A percentile compares a stretch with the other conserved stretches of the same genome.
Conservation (phyloP, 257 asterid species). For the Fraxinus americana region DNA sequence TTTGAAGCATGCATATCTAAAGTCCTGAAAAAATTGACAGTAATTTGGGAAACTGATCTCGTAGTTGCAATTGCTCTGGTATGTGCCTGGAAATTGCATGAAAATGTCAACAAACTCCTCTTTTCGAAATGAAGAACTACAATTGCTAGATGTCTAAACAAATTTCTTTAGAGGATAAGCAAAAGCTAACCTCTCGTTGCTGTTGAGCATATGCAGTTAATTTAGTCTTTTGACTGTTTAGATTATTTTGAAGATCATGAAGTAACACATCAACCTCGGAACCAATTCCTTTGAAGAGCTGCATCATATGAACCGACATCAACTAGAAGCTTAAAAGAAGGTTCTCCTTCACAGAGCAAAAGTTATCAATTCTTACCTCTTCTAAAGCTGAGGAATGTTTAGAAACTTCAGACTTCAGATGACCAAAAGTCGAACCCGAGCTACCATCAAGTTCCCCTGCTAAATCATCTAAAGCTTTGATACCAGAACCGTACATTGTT, state of each 20-base stretch:
- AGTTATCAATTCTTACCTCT: constrained; percentile 58
- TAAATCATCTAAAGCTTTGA: constrained; percentile 70
- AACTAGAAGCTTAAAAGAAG: constrained; percentile 26
- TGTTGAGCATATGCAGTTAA: constrained; percentile 69
- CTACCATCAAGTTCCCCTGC: constrained; percentile 83
- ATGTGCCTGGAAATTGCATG: constrained; percentile 66
- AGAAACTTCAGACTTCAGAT: constrained; percentile 76
- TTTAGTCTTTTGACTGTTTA: constrained; percentile 74
- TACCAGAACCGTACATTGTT: constrained; percentile 76
- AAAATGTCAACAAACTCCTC: constrained; percentile 11
- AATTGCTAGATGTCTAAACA: neutral
- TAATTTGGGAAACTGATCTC: constrained; percentile 73
- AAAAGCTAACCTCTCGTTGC: constrained; percentile 68
- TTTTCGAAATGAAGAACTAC: constrained; percentile 10
- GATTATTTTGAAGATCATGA: constrained; percentile 81
- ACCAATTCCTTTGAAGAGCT: constrained; percentile 76
- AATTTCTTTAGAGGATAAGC: neutral
- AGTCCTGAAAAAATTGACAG: constrained; percentile 66
- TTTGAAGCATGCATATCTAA: constrained; percentile 76
- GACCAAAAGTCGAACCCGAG: constrained; percentile 69
- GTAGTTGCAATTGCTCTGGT: constrained; percentile 73
- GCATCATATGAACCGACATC: constrained; percentile 35
- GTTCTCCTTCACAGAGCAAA: constrained; percentile 19
- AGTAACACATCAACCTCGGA: constrained; percentile 83
- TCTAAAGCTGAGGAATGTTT: constrained; percentile 76